These are phyloP conservation scores for Francoa sonchifolia DNA, from an alignment of 441 rosid species.

Conservation along the genomic window DNA sequence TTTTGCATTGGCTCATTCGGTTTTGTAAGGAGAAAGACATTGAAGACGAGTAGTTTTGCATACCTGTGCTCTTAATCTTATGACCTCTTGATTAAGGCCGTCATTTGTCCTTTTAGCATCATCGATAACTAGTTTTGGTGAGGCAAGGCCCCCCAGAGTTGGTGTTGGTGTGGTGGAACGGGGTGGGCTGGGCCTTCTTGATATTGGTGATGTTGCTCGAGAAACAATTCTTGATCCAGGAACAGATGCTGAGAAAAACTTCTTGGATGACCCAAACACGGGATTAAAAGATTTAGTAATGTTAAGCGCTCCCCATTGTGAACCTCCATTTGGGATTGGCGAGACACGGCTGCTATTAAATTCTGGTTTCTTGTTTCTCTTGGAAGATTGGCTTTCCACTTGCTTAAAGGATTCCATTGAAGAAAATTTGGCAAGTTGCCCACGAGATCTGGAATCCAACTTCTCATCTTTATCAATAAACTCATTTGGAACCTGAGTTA, in stretches of 20 bases:
- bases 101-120: conserved; percentile 64
- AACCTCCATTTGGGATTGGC: conserved; percentile 70
- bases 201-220: conserved; percentile 92
- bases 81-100: conserved; percentile 65
- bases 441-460: conserved; percentile 58
- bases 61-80: conserved; percentile 81
- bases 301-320: conserved; percentile 67
- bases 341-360: conserved; percentile 87
- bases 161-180: conserved; percentile 96
- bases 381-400: conserved; percentile 46
- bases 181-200: conserved; percentile 84
- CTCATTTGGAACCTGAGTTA: conserved; percentile 42
- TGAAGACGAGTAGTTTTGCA: no score
- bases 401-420: conserved; percentile 73
- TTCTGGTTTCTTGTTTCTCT: conserved; percentile 74
- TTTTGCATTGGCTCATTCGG: no score
- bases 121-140: conserved; percentile 58
- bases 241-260: conserved; percentile 92
- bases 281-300: conserved; percentile 72
- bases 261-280: conserved; percentile 82
- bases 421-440: conserved; percentile 67
- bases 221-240: conserved; percentile 96
- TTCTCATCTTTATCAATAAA: conserved; percentile 59
- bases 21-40: no score
- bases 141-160: conserved; percentile 65